phyloP scores from a whole-genome alignment of 352 stramenopile species.

The Peronospora tabacina region DNA sequence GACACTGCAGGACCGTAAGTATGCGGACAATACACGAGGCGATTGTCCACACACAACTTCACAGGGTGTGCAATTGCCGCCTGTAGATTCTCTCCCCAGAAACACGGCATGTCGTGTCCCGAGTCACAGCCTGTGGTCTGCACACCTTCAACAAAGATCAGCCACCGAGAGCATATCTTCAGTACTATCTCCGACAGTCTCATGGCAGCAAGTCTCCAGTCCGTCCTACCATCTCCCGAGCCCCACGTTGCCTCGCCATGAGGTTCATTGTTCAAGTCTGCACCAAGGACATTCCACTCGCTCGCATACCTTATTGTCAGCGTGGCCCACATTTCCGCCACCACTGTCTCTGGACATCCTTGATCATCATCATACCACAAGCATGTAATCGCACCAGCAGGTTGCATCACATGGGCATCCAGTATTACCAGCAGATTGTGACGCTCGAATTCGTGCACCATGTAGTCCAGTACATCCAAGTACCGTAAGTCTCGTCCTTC shows the following conservation, averaged over 20 bases:
- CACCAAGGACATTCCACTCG: constrained; percentile 42
- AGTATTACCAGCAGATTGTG: constrained; percentile 39
- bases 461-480: constrained; percentile 48
- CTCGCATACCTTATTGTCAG: constrained; percentile 29
- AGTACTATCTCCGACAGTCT: constrained; percentile 25
- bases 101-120: constrained; percentile 29
- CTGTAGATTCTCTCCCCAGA: constrained; percentile 48
- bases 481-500: constrained; percentile 30
- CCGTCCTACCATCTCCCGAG: constrained; percentile 24
- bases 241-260: constrained; percentile 46
- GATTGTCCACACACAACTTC: constrained; percentile 27
- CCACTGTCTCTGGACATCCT: constrained; percentile 11
- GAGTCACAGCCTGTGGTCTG: constrained; percentile 30
- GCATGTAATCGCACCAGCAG: constrained; percentile 27
- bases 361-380: constrained; percentile 39
- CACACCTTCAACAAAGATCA: constrained; percentile 52
- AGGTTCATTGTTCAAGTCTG: constrained; percentile 54
- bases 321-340: constrained; percentile 31
- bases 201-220: constrained; percentile 42
- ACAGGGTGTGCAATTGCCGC: constrained; percentile 21
- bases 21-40: constrained; percentile 48
- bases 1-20: constrained; percentile 41
- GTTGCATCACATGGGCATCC: constrained; percentile 42
- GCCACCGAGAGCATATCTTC: constrained; percentile 29
- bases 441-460: constrained; percentile 25